Evolutionary conservation across 139 green algal genomes (phyloP), one percentile per base, ranked within the genome.

Genomic region (Chara braunii): DNA sequence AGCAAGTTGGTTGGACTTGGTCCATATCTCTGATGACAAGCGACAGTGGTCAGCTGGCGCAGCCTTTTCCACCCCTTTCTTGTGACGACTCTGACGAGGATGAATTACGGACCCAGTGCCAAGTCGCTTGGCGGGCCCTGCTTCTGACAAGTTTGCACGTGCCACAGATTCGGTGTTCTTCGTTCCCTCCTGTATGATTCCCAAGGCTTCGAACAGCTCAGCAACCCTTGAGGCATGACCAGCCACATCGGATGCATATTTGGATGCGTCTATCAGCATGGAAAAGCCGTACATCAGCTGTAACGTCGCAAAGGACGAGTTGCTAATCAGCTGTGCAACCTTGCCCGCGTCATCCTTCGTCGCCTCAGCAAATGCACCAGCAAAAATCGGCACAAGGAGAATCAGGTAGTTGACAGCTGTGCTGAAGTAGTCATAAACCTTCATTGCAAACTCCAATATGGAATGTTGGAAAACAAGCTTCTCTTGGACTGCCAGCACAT

Each of bases 281-380:
- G 60, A 48, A 29, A 70, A 70, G 51, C 60, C 62, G 60, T 70
- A 70, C 7, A 70, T 70, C 4, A 66, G 33, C 54, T 84, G 74
- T 30, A 86, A 44, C 37, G 90, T 80, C 30, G 79, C 81, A 35
- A 90, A 90, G 2, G 83, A 85, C 3, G 85, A 79, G 30, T 88
- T 86, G 31, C 66, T 82, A 3, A 90, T 68, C 34, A 84, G 81
- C 55, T 83, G 37, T 8, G 85, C 84, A 18, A 74, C 34, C n/a
- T 69, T 34, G 26, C 82, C 29, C 32, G 23, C 37, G 23, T 0
- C 53, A 8, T 11, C 58, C 8, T 14, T 4, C 3, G 40, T 3
- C 30, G 37, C 34, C 9, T 7, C 35, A 30, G 43, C 56, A 0
- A n/a, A 57, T 24, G 33, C 23, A 22, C 61, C 77, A 37, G 56